A percentile compares a stretch with the other conserved stretches of the same genome.
Conservation (phyloP, 2,329 filamentous ascomycete genomes). For the Zasmidium angulare region DNA sequence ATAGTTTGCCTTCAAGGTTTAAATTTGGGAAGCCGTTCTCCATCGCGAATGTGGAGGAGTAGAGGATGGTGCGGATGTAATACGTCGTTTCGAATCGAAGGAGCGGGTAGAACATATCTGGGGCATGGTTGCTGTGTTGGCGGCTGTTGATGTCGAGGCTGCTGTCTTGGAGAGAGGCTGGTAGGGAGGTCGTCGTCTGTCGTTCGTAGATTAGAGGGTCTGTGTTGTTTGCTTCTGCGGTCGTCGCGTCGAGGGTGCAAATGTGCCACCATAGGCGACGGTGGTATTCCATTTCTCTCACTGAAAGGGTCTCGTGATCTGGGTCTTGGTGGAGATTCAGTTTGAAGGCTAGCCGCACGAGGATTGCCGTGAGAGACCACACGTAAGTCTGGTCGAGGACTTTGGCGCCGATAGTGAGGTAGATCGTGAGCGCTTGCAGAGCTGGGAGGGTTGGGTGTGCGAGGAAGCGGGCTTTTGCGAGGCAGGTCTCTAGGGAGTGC, state of each 20-base stretch:
- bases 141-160: conserved; percentile 9
- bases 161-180: conserved; percentile 13
- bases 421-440: conserved; percentile 20
- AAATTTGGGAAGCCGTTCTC: conserved; percentile 21
- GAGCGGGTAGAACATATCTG: conserved; percentile 19
- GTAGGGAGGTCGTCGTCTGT: conserved; percentile 19
- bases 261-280: conserved; percentile 26
- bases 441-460: conserved; percentile 15
- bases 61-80: conserved; percentile 23
- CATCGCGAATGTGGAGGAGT: conserved; percentile 20
- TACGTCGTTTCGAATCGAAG: conserved; percentile 24
- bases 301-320: conserved; percentile 15
- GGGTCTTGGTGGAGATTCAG: conserved; percentile 24
- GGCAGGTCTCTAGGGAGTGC: conserved; percentile 11
- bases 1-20: conserved; percentile 20
- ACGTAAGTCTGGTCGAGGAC: conserved; percentile 16
- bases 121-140: neutral
- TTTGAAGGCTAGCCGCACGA: conserved; percentile 21
- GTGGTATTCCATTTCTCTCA: conserved; percentile 20
- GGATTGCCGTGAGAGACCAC: conserved; percentile 19
- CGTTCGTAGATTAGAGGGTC: conserved; percentile 24
- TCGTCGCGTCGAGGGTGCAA: conserved; percentile 21
- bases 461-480: conserved; percentile 18
- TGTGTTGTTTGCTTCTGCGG: conserved; percentile 18
- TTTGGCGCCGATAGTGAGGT: conserved; percentile 16